These are phyloP conservation scores for Protomyces lactucae-debilis DNA, from an alignment of 1,139 yeast species.

Conservation along the genomic window DNA sequence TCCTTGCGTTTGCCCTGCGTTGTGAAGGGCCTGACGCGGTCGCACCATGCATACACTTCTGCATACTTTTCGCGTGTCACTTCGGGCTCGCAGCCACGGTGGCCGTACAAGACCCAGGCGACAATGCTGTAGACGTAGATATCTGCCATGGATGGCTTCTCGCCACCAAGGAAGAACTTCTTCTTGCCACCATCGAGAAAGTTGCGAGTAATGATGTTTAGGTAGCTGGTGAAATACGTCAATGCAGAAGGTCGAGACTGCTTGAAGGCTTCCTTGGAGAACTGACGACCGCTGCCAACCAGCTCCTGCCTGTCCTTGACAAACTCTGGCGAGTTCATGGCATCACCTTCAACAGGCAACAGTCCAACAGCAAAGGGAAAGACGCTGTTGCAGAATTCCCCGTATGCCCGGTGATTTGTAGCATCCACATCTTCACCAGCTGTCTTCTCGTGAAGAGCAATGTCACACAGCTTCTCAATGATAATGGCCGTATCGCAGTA, in stretches of 20 bases:
- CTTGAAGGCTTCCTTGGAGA: not conserved
- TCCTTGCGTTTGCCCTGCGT: constrained; percentile 1
- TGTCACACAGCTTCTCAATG: constrained; percentile 16
- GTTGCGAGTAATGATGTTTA: not conserved
- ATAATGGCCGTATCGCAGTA: constrained; percentile 16
- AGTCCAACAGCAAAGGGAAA: constrained; percentile 9
- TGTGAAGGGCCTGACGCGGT: not conserved
- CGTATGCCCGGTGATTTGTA: constrained; percentile 8
- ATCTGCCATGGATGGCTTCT: constrained; percentile 18
- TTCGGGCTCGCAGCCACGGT: constrained; percentile 10
- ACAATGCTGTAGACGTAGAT: constrained; percentile 16
- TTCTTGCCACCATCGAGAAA: not conserved
- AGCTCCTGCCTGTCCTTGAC: constrained; percentile 11
- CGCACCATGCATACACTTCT: constrained; percentile 10
- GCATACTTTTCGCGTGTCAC: constrained; percentile 4
- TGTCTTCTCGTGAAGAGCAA: constrained; percentile 6
- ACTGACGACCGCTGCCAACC: constrained; percentile 1
- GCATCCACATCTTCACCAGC: constrained; percentile 8
- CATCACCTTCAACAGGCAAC: not conserved
- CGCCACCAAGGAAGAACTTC: constrained; percentile 19
- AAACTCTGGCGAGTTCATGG: constrained; percentile 10
- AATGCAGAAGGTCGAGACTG: not conserved
- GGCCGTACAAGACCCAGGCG: constrained; percentile 5
- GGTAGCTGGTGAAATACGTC: constrained; percentile 1
- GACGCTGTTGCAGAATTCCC: not conserved